Percentiles rank a stretch among this genome's conserved stretches.
These are phyloP conservation scores for Hypoxylon cercidicola DNA, from an alignment of 495 filamentous ascomycete genomes.

Conservation along the genomic window DNA sequence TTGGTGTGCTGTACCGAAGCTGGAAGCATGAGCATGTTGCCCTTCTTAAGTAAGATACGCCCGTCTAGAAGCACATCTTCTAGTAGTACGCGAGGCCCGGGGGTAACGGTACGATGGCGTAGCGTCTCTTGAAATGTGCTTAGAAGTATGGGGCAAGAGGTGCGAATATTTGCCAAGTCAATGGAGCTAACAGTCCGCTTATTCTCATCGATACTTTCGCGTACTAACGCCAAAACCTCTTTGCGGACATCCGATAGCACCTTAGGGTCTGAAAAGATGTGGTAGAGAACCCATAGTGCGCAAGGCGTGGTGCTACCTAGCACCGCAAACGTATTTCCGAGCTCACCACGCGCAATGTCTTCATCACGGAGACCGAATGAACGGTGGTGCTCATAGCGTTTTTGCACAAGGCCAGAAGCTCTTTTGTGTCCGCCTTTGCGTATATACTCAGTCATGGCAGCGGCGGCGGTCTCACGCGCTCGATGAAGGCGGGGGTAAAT, in stretches of 20 bases:
- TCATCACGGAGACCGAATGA: constrained; percentile 23
- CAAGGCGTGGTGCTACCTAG: constrained; percentile 39
- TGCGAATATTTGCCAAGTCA: constrained; percentile 28
- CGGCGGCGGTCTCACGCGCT: constrained; percentile 32
- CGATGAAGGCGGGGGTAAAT: constrained; percentile 24
- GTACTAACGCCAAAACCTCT: constrained; percentile 39
- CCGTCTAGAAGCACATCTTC: constrained; percentile 46
- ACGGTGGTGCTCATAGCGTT: constrained; percentile 35
- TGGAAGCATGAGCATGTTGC: constrained; percentile 46
- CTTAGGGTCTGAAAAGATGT: constrained; percentile 36
- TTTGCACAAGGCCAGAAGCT: constrained; percentile 33
- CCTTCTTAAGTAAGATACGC: constrained; percentile 47
- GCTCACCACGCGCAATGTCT: constrained; percentile 43
- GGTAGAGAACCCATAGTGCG: constrained; percentile 38
- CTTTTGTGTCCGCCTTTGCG: constrained; percentile 24
- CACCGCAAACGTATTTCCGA: constrained; percentile 31
- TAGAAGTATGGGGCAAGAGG: constrained; percentile 39
- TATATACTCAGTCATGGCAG: constrained; percentile 34
- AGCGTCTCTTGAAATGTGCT: constrained; percentile 45
- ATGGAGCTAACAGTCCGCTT: constrained; percentile 21
- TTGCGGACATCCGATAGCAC: constrained; percentile 34
- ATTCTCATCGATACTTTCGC: constrained; percentile 1
- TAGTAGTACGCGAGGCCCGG: constrained; percentile 36
- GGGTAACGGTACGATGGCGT: constrained; percentile 36
- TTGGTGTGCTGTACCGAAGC: constrained; percentile 43